Conservation (phyloP, 2,329 filamentous ascomycete genomes). For the Coleophoma eucalyptorum region DNA sequence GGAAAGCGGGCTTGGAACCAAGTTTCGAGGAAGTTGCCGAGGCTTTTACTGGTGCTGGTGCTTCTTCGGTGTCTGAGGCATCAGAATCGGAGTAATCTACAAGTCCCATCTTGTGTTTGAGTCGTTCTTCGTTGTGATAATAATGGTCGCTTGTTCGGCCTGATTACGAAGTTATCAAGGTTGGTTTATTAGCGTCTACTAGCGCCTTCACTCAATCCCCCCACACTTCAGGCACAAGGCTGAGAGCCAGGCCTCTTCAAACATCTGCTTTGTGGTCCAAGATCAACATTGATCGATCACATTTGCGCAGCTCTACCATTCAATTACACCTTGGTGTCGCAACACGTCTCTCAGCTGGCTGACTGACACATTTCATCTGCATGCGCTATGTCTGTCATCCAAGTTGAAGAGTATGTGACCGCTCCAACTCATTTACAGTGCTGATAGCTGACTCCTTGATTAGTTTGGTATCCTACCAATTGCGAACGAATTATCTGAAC, state of each 20-base stretch:
- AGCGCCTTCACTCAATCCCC: neutral
- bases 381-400: slow-evolving; percentile 29
- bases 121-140: slow-evolving; percentile 1
- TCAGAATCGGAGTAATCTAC: slow-evolving; percentile 71
- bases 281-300: neutral
- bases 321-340: too few species aligned
- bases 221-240: slow-evolving; percentile 9
- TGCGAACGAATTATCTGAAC: slow-evolving; percentile 76
- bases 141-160: neutral
- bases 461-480: slow-evolving; percentile 78
- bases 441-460: slow-evolving; percentile 11
- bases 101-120: slow-evolving; percentile 48
- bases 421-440: neutral
- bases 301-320: too few species aligned
- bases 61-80: slow-evolving; percentile 47
- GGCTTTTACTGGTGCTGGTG: slow-evolving; percentile 27
- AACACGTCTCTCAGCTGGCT: neutral
- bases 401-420: slow-evolving; percentile 30
- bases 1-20: slow-evolving; percentile 57
- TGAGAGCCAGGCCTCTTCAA: slow-evolving; percentile 2
- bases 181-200: neutral
- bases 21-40: slow-evolving; percentile 15
- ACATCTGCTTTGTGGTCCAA: slow-evolving; percentile 2
- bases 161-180: neutral
- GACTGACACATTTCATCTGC: neutral